Base-by-base conservation (phyloP, 805 yeast genomes). In the Lachancea quebecensis region DNA sequence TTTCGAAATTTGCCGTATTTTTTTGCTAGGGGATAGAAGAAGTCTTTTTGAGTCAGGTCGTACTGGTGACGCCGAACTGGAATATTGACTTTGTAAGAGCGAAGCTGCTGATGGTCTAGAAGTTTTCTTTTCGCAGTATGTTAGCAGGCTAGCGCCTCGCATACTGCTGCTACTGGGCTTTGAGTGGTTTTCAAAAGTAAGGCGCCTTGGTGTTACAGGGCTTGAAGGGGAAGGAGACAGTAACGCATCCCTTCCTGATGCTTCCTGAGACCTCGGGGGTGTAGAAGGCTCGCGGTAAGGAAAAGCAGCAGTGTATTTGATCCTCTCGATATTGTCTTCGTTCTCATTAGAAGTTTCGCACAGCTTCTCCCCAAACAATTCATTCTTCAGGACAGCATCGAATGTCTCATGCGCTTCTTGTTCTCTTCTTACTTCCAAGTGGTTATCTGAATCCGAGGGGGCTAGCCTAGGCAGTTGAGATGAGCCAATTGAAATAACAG, bases 341-440 rank as follows among this genome's bases (percentile, higher is more conserved):
- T 59, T 56, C 2, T 60, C 59, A 6, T 57, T 52, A 14, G 60
- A 46, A 46, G 56, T 62, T 39, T 53, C 72, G 4, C 90, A 87
- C 3, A 87, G 78, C 49, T 85, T 78, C 58, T 84, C 93, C 12
- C 97, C 98, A 70, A 93, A 93, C 31, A 93, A 67, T 62, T 93
- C 99, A 30, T 95, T 85, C 55, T 85, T 84, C 39, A 93, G 68
- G 2, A 93, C 85, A 0, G 91, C 80, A 45, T 90, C 82, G 64
- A 90, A 93, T 0, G 95, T 86, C 51, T 84, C 71, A 60, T 86
- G 86, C 4, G 96, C 96, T 57, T 86, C 95, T 53, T 82, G 83
- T 57, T 81, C 87, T 51, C 79, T 73, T 51, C 81, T 75, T 33
- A 72, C 68, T 50, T 85, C 93, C 17, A 83, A 67, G 54, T 85